Percentiles rank a stretch among this genome's conserved stretches.
These are phyloP conservation scores for Pythium periplocum DNA, from an alignment of 352 stramenopile species.

Conservation along the genomic window DNA sequence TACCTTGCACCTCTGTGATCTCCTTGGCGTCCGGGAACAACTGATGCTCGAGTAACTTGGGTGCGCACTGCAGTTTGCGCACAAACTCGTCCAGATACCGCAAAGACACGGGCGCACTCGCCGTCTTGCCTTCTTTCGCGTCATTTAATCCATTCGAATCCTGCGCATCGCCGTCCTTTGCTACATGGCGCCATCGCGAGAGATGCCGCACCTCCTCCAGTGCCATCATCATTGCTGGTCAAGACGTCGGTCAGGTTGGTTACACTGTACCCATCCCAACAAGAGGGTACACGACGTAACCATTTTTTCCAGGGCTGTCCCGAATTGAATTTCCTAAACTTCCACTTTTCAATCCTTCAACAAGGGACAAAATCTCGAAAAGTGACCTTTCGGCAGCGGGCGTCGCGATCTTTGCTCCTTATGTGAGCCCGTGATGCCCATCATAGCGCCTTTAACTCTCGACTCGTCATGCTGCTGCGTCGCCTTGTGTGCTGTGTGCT, in stretches of 20 bases:
- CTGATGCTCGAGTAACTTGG: conserved; percentile 57
- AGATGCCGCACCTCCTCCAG: conserved; percentile 18
- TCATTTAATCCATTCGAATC: not conserved
- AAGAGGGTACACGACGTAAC: too few species aligned
- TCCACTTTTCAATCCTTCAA: not conserved
- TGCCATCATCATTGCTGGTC: not conserved
- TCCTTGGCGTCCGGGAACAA: conserved; percentile 83
- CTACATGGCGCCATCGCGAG: conserved; percentile 24
- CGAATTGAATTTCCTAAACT: too few species aligned
- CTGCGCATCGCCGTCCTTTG: conserved; percentile 3
- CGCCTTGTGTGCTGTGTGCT: too few species aligned
- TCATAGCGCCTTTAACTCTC: too few species aligned
- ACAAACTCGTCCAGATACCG: conserved; percentile 86
- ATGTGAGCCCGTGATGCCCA: not conserved
- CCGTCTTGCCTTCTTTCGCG: not conserved
- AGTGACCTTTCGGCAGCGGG: conserved; percentile 5
- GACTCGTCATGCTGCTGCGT: too few species aligned
- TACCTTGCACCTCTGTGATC: conserved; percentile 56
- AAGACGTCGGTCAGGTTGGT: not conserved
- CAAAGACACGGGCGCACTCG: conserved; percentile 36
- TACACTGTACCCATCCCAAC: conserved; percentile 5
- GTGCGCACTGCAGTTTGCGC: conserved; percentile 66
- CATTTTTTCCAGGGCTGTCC: too few species aligned
- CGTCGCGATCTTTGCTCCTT: not conserved
- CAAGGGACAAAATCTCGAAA: conserved; percentile 14